phyloP scores from a whole-genome alignment of 495 filamentous ascomycete genomes.

The Pseudoneurospora amorphoporcata region DNA sequence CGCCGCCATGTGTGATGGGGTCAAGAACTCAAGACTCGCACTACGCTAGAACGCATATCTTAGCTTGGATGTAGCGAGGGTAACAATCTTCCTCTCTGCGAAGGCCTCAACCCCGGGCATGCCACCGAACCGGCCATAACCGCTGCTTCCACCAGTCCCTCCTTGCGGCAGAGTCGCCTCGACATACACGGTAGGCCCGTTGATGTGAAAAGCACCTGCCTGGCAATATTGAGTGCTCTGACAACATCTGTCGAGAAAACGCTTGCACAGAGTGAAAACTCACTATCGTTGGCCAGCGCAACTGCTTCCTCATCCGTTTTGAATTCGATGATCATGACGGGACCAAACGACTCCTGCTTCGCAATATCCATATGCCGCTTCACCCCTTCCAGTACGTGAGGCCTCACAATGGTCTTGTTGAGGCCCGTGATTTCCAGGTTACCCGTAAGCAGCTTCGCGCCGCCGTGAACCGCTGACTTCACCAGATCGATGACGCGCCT shows the following conservation, averaged over 20 bases:
- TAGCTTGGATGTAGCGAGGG: slow-evolving; percentile 14
- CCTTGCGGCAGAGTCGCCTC: slow-evolving; percentile 26
- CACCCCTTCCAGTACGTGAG: slow-evolving; percentile 24
- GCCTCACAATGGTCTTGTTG: slow-evolving; percentile 17
- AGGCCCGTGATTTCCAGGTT: slow-evolving; percentile 16
- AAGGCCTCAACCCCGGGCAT: slow-evolving; percentile 23
- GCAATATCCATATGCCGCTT: slow-evolving; percentile 21
- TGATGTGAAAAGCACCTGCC: slow-evolving; percentile 24
- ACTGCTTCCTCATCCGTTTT: slow-evolving; percentile 24
- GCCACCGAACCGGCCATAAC: slow-evolving; percentile 29
- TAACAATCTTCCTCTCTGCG: slow-evolving; percentile 25
- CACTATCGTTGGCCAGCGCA: slow-evolving; percentile 20
- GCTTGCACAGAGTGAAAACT: slow-evolving; percentile 24
- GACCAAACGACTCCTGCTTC: slow-evolving; percentile 25
- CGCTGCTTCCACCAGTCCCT: slow-evolving; percentile 24
- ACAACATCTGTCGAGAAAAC: slow-evolving; percentile 24
- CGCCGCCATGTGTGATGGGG: not conserved
- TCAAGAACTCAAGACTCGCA: not conserved
- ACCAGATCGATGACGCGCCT: slow-evolving; percentile 47
- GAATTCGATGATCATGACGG: slow-evolving; percentile 21
- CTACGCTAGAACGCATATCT: slow-evolving; percentile 15
- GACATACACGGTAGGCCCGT: slow-evolving; percentile 25
- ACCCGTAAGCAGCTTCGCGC: slow-evolving; percentile 21
- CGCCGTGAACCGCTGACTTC: slow-evolving; percentile 35
- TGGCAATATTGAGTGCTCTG: slow-evolving; percentile 21